Evolutionary conservation across 2,329 filamentous ascomycete species (phyloP), one percentile per base, ranked within the genome.

Genomic region (Diaporthe eres): DNA sequence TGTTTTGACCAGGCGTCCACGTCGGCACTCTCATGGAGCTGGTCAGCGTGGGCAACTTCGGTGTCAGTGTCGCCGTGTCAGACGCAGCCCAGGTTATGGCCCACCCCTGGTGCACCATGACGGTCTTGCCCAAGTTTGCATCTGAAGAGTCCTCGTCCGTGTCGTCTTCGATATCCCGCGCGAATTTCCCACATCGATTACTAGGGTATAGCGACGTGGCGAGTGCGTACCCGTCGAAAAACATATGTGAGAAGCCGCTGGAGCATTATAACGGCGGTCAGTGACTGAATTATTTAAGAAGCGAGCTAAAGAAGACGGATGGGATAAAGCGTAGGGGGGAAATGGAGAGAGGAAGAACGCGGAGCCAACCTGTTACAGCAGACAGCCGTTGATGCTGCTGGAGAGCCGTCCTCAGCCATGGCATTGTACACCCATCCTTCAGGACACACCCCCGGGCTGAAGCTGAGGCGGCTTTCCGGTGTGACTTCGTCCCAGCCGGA

Each of bases 61-160:
- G 60, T 28, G 60, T 63, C 60, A 63, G 15, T 31, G 60, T 47
- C 60, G 60, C 25, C 7, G 60, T 63, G 60, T 63, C 60, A 31
- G 60, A 63, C 31, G 42, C 42, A 31, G 60, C 60, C 60, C 60
- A 63, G n/a, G 60, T 63, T 31, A 63, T 47, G 7, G 60, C 39
- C 39, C 60, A 63, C 17, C 39, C 60, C 25, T 44, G 39, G 15
- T 63, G 60, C 60, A 31, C 25, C 60, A 47, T 63, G 58, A 63
- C n/a, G 58, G n/a, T 63, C 13, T 42, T 44, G 1, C 58, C 58
- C 37, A 28, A 13, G 19, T 22, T 44, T 19, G 37, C 10, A 28
- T 28, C 34, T 44, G 37, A 63, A 4, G 13, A 17, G 37, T 63
- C 58, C 37, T 63, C 37, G 13, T 1, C 13, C 34, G 7, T 8